phyloP scores from a whole-genome alignment of 768 basidiomycete species.

The Imleria badia region DNA sequence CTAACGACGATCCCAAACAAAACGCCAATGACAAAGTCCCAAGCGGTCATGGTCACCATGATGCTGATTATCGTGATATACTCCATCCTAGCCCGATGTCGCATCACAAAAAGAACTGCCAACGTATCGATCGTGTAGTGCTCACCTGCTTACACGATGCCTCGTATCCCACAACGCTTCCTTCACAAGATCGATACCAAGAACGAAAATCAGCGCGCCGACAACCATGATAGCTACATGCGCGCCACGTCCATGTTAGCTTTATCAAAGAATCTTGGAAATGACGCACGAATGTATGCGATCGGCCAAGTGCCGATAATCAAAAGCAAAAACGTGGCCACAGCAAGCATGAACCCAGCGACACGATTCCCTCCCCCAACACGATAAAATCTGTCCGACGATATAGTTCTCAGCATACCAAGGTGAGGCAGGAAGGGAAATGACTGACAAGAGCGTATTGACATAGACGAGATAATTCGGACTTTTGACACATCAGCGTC shows the following conservation, averaged over 20 bases:
- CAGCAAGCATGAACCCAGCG: slow-evolving; percentile 82
- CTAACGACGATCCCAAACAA: slow-evolving; percentile 90
- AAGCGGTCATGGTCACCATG: slow-evolving; percentile 89
- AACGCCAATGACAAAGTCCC: slow-evolving; percentile 94
- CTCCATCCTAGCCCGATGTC: slow-evolving; percentile 49
- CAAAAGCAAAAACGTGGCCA: slow-evolving; percentile 68
- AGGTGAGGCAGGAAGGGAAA: slow-evolving; percentile 2
- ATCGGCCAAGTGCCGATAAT: slow-evolving; percentile 87
- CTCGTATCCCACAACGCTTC: slow-evolving; percentile 97
- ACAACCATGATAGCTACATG: slow-evolving; percentile 84
- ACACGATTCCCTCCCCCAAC: slow-evolving; percentile 86
- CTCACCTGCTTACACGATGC: slow-evolving; percentile 76
- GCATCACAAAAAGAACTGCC: slow-evolving; percentile 3
- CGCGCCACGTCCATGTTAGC: neutral
- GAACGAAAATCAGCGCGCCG: slow-evolving; percentile 87
- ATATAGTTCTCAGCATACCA: neutral
- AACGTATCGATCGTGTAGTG: slow-evolving; percentile 4
- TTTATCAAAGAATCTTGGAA: neutral
- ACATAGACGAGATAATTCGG: slow-evolving; percentile 90
- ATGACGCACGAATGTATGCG: slow-evolving; percentile 79
- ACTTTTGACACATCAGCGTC: slow-evolving; percentile 34
- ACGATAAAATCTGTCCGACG: slow-evolving; percentile 70
- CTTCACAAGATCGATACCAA: slow-evolving; percentile 92
- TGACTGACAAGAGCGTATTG: slow-evolving; percentile 69
- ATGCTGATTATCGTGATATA: slow-evolving; percentile 84